Evolutionary conservation across 1,284 basidiomycete genomes (phyloP), one percentile per base, ranked within the genome.

Genomic region (Omphalotus olearius): DNA sequence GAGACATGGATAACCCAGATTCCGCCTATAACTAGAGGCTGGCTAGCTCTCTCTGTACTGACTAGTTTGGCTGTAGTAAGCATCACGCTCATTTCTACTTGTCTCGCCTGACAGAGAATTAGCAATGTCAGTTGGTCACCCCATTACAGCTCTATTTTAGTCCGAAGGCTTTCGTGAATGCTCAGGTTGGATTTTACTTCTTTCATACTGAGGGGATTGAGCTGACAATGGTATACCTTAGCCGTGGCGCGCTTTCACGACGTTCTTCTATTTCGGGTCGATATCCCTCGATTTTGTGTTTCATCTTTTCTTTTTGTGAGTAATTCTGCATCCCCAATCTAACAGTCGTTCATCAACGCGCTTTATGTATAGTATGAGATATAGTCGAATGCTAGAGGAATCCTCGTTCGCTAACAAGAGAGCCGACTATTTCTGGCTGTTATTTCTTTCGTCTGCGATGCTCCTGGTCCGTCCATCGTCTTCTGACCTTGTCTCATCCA

Each of bases 291-390:
- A 98, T 66, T 93, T 98, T 57, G 78, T 96, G 52, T 97, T 99
- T 70, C 95, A 98, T 66, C 76, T 99, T 52, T 97, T 98, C 78
- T 98, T 98, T 78, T 95, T 98, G 93, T 95, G 62, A 66, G 92
- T 1, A 18, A 26, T 25, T 39, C 28, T 26, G 28, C 13, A 28
- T 39, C 3, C 38, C 9, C 25, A 11, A 7, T 17, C 49, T 11
- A 3, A 50, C 20, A 42, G n/a, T 1, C n/a, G 42, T 10, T 42
- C 1, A 38, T 38, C 1, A 47, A 16, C 25, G 10, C 30, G 45
- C 5, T 18, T 36, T 30, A 50, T 13, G 23, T 36, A 11, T 57
- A 93, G 93, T 65, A 95, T 98, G 92, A 79, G 96, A 49, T 99
- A 98, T 66, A 93, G 92, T 51, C 82, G 93, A 46, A 90, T 98